Evolutionary conservation across 306 rosid genomes (phyloP), one percentile per base, ranked within the genome.

Genomic region (Crataegus laevigata): DNA sequence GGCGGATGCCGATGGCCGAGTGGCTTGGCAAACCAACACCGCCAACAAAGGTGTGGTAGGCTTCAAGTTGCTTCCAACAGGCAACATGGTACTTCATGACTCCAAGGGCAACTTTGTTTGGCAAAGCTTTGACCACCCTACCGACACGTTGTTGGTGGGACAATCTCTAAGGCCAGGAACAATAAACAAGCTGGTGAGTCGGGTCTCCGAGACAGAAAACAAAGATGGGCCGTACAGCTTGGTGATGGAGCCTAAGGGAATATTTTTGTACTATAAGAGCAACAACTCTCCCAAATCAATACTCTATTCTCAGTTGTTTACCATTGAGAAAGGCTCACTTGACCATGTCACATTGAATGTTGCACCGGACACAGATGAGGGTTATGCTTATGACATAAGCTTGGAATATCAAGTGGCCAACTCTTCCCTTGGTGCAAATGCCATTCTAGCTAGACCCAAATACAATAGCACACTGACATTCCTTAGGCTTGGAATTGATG

Each of bases 11-110:
- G 73, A 87, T 29, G 97, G 89, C 10, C 78, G 79, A 62, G 72
- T 88, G 6, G 97, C 86, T 1, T 91, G 93, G 96, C 91, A 91
- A 72, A 83, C 88, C 40, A 86, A 86, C 72, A 88, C 97, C 0
- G 66, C 89, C 60, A 84, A 82, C 28, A 87, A 86, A 68, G 93
- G 88, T 18, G 90, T 91, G 1, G 96, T 88, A 1, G 87, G 84
- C 71, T 80, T 89, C 25, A 59, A 86, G 61, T n/a, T 89, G 67
- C 84, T 91, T 2, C 68, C 86, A 22, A 87, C 80, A 58, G 97
- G 96, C 2, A 92, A 90, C 88, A 81, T 88, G 79, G 91, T 87
- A 12, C 89, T 90, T 1, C 68, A 83, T 52, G 80, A 89, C 81
- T 66, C 90, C 1, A 68, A 78, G 3, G 93, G 51, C 18, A 43